phyloP scores from a whole-genome alignment of 1,284 basidiomycete genomes.

The Ustilago bromivora region DNA sequence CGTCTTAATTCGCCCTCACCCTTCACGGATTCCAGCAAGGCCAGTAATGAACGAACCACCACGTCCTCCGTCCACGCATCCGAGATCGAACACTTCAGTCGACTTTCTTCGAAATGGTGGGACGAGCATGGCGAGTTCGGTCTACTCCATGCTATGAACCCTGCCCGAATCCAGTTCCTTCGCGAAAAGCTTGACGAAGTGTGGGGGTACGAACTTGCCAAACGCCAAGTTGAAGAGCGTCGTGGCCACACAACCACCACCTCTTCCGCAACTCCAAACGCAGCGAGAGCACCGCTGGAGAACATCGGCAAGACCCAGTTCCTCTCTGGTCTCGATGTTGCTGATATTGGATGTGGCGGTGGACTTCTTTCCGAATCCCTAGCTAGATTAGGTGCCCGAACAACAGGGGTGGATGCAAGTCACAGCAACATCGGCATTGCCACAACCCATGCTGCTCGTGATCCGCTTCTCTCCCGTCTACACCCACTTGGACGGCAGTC shows the following conservation, averaged over 20 bases:
- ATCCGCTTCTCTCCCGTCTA: conserved; percentile 73
- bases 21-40: neutral
- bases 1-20: conserved; percentile 38
- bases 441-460: conserved; percentile 81
- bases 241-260: conserved; percentile 62
- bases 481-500: conserved; percentile 26
- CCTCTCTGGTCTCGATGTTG: conserved; percentile 75
- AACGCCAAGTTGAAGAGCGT: conserved; percentile 30
- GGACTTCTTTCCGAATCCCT: conserved; percentile 93
- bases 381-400: conserved; percentile 85
- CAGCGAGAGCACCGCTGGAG: conserved; percentile 66
- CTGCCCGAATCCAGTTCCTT: conserved; percentile 85
- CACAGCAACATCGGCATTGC: conserved; percentile 88
- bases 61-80: conserved; percentile 55
- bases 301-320: conserved; percentile 64
- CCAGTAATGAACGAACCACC: neutral
- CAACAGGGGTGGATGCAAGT: conserved; percentile 90
- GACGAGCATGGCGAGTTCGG: conserved; percentile 91
- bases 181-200: conserved; percentile 76
- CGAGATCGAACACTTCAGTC: conserved; percentile 85
- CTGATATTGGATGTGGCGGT: conserved; percentile 94
- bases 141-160: conserved; percentile 95
- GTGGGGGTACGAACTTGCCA: conserved; percentile 61
- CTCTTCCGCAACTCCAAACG: conserved; percentile 44
- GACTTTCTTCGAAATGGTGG: conserved; percentile 95